Evolutionary conservation across 2,329 filamentous ascomycete genomes (phyloP), one percentile per base, ranked within the genome.

Genomic region (Fusarium buxicola): DNA sequence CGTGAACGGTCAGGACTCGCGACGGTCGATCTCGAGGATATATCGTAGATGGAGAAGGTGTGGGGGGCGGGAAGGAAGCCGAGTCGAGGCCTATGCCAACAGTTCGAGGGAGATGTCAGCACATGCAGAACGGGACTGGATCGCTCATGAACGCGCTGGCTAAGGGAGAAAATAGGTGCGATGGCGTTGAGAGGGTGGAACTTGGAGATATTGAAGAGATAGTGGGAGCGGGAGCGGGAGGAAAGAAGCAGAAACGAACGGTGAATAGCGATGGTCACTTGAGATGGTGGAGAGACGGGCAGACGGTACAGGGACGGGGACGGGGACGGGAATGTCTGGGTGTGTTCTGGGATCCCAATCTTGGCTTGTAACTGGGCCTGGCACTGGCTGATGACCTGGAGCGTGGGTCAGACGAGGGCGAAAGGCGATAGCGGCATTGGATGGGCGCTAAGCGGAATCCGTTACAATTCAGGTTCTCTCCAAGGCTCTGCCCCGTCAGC

Each of bases 391-490:
- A 55, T 63, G 57, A 59, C 48, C 57, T 65, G 58, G 58, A 51
- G 62, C 53, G 63, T 64, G 59, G 59, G 66, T 58, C 63, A 44
- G 55, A 38, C 55, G 62, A 51, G 64, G 63, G 56, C 56, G 58
- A 67, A 66, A 54, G 57, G 65, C 66, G 63, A 71, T 69, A 63
- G 69, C 60, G 69, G 66, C 65, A 70, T 66, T 46, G 58, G 66
- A 62, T 66, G 44, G 63, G 69, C 69, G 69, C 69, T 71, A 69
- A 71, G 63, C 69, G 63, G 57, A 57, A 70, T 71, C 63, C 57
- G 66, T 70, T 70, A 58, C 61, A 58, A 36, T 55, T 59, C 58
- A 63, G 58, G 58, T 47, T 52, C 47, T 46, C 49, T 34, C 46
- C 38, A 28, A 28, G 36, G 24, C 39, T 55, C 51, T 44, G 45